Base-by-base conservation (phyloP, 164 flowering plant species). In the Liriodendron chinense region DNA sequence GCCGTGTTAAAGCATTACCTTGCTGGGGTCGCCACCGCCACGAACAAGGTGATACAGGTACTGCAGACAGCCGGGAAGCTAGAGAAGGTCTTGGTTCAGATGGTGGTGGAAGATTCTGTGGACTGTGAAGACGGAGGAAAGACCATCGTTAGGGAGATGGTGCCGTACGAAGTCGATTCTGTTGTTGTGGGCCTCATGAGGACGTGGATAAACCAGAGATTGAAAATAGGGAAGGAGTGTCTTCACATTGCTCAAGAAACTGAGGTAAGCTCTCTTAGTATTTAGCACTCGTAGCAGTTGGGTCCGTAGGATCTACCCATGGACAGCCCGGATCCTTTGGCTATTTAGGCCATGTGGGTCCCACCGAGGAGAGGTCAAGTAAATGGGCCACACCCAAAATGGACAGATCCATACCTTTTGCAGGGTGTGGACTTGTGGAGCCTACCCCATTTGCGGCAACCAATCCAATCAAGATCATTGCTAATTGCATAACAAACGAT, bases 51-150 rank as follows among this genome's bases (percentile, higher is more conserved):
- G 18, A 80, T 88, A 2, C 65, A 22, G 73, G 92, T 92, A 10
- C 72, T 96, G 82, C 91, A 88, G 62, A 85, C 86, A 69, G 98
- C 98, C 1, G 97, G 89, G n/a, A 89, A 87, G 77, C 89, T 96
- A 1, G 99, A 96, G 79, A 94, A 91, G 78, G 63, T 80, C 47
- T 74, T 96, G 83, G 87, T 94, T 14, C 93, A 94, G 64, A 86
- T 94, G 92, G 94, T 90, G 75, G 92, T 91, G 25, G 98, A 92
- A 74, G 97, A 91, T 69, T 85, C 92, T n/a, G 90, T 63, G 1
- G 94, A 91, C 8, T 85, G 91, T 57, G 97, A 91, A 50, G 98
- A 94, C 77, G 96, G 96, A 20, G 97, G 96, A n/a, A 94, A 87
- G 72, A 80, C 84, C 0, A 83, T 92, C 24, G 88, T 93, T 34